These are phyloP conservation scores for Hypsizygus marmoreus DNA, from an alignment of 768 basidiomycete species.

Conservation along the genomic window DNA sequence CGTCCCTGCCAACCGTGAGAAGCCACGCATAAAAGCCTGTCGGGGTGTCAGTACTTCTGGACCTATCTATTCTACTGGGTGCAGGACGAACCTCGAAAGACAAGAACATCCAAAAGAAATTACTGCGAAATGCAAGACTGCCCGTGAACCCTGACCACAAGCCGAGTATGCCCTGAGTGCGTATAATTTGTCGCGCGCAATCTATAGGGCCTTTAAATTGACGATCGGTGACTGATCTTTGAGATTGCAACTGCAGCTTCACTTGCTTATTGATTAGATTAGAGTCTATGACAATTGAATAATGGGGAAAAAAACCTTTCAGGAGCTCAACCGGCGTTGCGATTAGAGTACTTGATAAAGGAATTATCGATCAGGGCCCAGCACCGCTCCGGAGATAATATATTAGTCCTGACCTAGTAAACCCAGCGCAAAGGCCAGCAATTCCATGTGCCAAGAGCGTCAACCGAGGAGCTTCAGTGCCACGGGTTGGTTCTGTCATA, in stretches of 20 bases:
- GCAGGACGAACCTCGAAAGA: constrained; percentile 54
- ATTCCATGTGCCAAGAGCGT: constrained; percentile 66
- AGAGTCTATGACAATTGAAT: too few species aligned
- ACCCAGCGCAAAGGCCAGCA: constrained; percentile 68
- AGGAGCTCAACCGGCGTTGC: constrained; percentile 80
- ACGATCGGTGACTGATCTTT: constrained; percentile 50
- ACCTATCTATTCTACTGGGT: too few species aligned
- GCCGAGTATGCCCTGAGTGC: constrained; percentile 61
- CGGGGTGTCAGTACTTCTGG: too few species aligned
- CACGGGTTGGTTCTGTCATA: constrained; percentile 52
- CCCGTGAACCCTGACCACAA: constrained; percentile 79
- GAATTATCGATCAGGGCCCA: constrained; percentile 6
- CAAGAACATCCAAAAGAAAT: constrained; percentile 82
- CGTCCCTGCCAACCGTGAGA: constrained; percentile 57
- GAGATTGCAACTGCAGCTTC: constrained; percentile 69
- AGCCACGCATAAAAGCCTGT: constrained; percentile 64
- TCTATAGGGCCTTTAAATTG: constrained; percentile 69
- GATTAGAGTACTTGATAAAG: constrained; percentile 52
- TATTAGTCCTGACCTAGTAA: constrained; percentile 56
- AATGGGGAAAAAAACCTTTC: constrained; percentile 49
- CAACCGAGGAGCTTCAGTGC: constrained; percentile 48
- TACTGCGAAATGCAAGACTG: constrained; percentile 69
- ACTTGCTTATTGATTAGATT: constrained; percentile 58
- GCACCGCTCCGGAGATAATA: constrained; percentile 5
- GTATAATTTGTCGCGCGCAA: constrained; percentile 63